Evolutionary conservation across 2,329 filamentous ascomycete genomes (phyloP).

Genomic region (Claviceps sorghi): DNA sequence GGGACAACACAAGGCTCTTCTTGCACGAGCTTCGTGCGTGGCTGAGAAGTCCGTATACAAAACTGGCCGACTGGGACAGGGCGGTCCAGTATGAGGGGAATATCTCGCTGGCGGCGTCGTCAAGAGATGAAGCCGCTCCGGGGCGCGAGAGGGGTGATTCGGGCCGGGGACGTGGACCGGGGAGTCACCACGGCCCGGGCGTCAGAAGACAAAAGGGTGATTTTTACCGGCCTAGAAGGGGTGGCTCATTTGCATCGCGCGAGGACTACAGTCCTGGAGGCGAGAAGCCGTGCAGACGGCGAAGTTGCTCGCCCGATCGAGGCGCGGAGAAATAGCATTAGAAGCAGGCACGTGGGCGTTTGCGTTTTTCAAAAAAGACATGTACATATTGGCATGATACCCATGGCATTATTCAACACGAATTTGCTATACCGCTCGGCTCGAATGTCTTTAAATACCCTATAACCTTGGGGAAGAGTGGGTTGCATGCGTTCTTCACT

Average conservation of each 20-base stretch:
- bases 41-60: constrained; percentile 64
- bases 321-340: background rate
- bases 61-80: constrained; percentile 64
- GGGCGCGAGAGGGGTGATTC: background rate
- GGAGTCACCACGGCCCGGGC: background rate
- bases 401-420: background rate
- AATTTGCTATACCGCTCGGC: background rate
- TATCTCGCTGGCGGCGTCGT: background rate
- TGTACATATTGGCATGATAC: background rate
- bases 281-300: background rate
- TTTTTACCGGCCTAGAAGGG: constrained; percentile 13
- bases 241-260: background rate
- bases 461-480: no score
- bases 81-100: constrained; percentile 52
- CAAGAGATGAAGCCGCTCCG: background rate
- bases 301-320: background rate
- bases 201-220: constrained; percentile 10
- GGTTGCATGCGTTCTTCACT: no score
- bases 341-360: background rate
- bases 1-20: constrained; percentile 58
- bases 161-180: background rate
- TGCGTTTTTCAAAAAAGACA: background rate
- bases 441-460: background rate
- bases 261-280: background rate
- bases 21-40: constrained; percentile 75